Conservation (phyloP, 2,329 filamentous ascomycete species). For the Verticillium isaacii region DNA sequence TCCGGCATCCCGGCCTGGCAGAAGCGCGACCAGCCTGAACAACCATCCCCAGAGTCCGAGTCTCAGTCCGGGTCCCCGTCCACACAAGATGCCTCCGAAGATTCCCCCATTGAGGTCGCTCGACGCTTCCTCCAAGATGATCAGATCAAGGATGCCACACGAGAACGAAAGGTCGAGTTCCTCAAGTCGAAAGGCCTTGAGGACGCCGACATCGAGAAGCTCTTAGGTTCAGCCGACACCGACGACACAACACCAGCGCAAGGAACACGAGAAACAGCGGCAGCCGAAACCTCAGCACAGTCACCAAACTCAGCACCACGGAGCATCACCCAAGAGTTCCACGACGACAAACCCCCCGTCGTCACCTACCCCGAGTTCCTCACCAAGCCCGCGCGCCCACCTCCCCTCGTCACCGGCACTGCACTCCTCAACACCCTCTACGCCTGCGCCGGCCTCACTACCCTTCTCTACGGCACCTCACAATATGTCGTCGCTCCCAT, state of each 20-base stretch:
- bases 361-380: constrained; percentile 70
- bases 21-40: constrained; percentile 12
- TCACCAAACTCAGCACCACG: constrained; percentile 5
- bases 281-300: constrained; percentile 2
- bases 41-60: constrained; percentile 5
- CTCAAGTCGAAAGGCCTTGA: constrained; percentile 71
- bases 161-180: constrained; percentile 71
- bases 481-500: constrained; percentile 64
- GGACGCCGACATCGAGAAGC: constrained; percentile 60
- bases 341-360: constrained; percentile 51
- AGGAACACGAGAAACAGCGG: constrained; percentile 1
- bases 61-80: neutral
- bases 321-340: constrained; percentile 3
- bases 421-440: constrained; percentile 57
- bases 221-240: constrained; percentile 41
- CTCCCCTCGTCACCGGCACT: constrained; percentile 58
- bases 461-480: constrained; percentile 65
- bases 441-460: constrained; percentile 51
- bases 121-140: constrained; percentile 72
- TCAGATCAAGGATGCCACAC: constrained; percentile 61
- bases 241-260: neutral
- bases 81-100: neutral
- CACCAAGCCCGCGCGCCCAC: constrained; percentile 47
- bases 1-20: constrained; percentile 26
- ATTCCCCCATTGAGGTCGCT: constrained; percentile 51